Evolutionary conservation across 768 basidiomycete species (phyloP), one percentile per base, ranked within the genome.

Genomic region (Tulasnella sp.): DNA sequence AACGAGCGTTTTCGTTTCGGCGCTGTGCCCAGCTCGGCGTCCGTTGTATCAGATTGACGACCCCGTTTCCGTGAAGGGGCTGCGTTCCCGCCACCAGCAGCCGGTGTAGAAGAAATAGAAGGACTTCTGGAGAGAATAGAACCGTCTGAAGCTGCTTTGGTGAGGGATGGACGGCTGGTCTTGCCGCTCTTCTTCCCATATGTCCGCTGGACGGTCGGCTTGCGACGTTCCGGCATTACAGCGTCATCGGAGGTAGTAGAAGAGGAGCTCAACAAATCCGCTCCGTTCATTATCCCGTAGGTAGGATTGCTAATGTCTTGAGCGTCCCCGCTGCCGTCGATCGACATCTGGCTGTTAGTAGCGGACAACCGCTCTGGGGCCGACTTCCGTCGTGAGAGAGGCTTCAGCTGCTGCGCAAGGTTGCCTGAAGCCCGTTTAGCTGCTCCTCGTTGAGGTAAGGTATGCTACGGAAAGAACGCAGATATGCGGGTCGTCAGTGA

Each of bases 371-470:
- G 57, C 57, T 61, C 57, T 29, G 57, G 57, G 18, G 57, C 57
- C 16, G 73, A 74, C 42, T 46, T 39, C 18, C 39, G 40, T 46
- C 73, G 73, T 6, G 75, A 48, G n/a, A 40, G 44, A 37, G 75
- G 39, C 51, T 57, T 39, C 55, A 76, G 37, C 75, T 76, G 75
- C 26, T 44, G 44, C 23, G 75, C n/a, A 35, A 76, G 61, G 15
- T 48, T 76, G 39, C 46, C 37, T 1, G 51, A 39, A 26, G 75
- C 75, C 23, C 35, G 44, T 48, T 69, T 57, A 26, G 75, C 75
- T 29, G 75, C 75, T 42, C 75, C 32, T 16, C 75, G 51, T 61
- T 67, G 46, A 29, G 75, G 75, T 51, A 76, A 44, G 20, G 42
- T 39, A 40, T 15, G n/a, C 73, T 74, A 29, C 16, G 29, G 26